A percentile compares a stretch with the other conserved stretches of the same genome.
Evolutionary conservation across 2,329 filamentous ascomycete genomes (phyloP).

Genomic region (Periglandula ipomoeae): DNA sequence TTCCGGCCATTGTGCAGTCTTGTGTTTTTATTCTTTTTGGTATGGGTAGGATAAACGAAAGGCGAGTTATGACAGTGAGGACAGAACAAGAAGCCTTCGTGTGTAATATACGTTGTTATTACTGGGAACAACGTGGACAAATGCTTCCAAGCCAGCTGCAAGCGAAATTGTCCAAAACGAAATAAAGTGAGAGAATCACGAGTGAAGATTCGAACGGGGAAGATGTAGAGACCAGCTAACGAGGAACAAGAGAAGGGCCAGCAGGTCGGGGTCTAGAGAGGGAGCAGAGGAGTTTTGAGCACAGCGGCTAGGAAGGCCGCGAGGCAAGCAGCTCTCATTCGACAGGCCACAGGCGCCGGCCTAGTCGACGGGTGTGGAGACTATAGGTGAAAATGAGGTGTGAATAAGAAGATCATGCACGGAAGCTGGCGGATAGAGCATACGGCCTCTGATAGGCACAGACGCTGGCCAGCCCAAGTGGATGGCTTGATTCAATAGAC

Average conservation of each 20-base stretch:
- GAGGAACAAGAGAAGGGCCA: slow-evolving; percentile 29
- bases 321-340: slow-evolving; percentile 18
- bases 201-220: slow-evolving; percentile 17
- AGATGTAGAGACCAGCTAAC: slow-evolving; percentile 48
- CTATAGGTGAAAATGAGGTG: slow-evolving; percentile 15
- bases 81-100: not conserved
- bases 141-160: slow-evolving; percentile 13
- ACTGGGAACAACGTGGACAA: slow-evolving; percentile 5
- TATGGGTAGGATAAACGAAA: slow-evolving; percentile 9
- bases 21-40: slow-evolving; percentile 1
- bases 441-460: slow-evolving; percentile 6
- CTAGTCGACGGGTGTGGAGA: slow-evolving; percentile 18
- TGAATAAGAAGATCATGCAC: slow-evolving; percentile 8
- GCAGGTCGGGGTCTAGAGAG: slow-evolving; percentile 25
- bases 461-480: slow-evolving; percentile 2
- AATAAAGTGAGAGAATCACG: slow-evolving; percentile 25
- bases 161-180: slow-evolving; percentile 11
- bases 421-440: slow-evolving; percentile 1
- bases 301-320: slow-evolving; percentile 18
- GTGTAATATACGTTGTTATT: slow-evolving; percentile 3
- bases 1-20: slow-evolving; percentile 24
- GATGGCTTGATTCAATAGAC: slow-evolving; percentile 6
- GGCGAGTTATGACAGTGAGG: slow-evolving; percentile 5
- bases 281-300: slow-evolving; percentile 44
- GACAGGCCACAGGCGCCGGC: slow-evolving; percentile 26